Conservation (phyloP, 805 yeast genomes). For the Groenewaldozyma salmanticensis region DNA sequence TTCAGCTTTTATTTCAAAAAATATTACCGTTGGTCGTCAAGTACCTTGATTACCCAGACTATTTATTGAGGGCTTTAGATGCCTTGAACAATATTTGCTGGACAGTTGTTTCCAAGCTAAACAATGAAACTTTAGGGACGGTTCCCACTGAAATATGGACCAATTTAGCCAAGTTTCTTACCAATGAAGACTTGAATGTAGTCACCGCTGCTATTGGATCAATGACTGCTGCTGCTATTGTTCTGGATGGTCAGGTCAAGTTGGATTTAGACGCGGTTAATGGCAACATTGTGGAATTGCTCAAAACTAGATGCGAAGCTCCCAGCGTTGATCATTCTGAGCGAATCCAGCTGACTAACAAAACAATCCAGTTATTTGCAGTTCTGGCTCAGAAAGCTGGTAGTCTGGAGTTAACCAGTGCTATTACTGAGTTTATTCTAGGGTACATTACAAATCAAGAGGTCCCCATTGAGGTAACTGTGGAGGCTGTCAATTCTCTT, state of each 20-base stretch:
- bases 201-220: conserved; percentile 31
- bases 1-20: conserved; percentile 3
- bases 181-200: conserved; percentile 20
- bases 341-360: conserved; percentile 32
- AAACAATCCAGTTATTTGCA: conserved; percentile 45
- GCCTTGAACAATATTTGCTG: conserved; percentile 67
- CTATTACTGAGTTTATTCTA: conserved; percentile 38
- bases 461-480: conserved; percentile 31
- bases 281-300: conserved; percentile 21
- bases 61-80: conserved; percentile 46
- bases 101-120: conserved; percentile 35
- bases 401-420: conserved; percentile 35
- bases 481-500: conserved; percentile 55
- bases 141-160: conserved; percentile 20
- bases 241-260: conserved; percentile 15
- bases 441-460: conserved; percentile 20
- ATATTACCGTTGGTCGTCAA: conserved; percentile 24
- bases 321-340: conserved; percentile 19
- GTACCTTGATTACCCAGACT: conserved; percentile 29
- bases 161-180: conserved; percentile 10
- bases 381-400: conserved; percentile 39
- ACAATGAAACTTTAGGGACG: conserved; percentile 27
- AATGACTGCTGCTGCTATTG: conserved; percentile 35
- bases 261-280: conserved; percentile 12
- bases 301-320: conserved; percentile 11